Percentiles rank a stretch among this genome's conserved stretches.
Conservation (phyloP, 306 rosid genomes). For the Corylus heterophylla region DNA sequence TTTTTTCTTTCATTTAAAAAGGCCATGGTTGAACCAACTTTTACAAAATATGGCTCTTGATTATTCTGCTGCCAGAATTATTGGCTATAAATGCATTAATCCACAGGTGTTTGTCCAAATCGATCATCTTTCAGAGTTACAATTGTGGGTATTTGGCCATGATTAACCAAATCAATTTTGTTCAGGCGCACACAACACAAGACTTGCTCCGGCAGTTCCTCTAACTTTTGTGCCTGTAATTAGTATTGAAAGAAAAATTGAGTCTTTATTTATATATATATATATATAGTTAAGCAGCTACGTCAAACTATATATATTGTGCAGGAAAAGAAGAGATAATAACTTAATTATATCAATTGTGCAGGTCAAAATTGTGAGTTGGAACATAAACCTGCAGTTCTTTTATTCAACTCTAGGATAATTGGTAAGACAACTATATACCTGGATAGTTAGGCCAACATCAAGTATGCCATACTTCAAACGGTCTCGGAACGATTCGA, state of each 20-base stretch:
- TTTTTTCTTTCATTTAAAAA: constrained; percentile 1
- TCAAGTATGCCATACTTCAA: constrained; percentile 64
- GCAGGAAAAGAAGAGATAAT: too few species aligned
- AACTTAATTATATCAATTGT: neutral
- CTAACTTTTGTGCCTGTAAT: constrained; percentile 81
- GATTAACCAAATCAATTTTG: constrained; percentile 74
- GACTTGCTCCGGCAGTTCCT: constrained; percentile 88
- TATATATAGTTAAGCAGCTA: neutral
- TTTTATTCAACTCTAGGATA: neutral
- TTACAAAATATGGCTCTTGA: constrained; percentile 1
- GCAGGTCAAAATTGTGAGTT: neutral
- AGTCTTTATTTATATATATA: neutral
- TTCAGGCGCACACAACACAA: constrained; percentile 80
- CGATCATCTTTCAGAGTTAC: constrained; percentile 43
- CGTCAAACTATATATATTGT: neutral
- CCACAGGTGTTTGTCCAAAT: neutral
- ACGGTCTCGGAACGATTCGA: constrained; percentile 77
- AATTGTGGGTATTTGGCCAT: constrained; percentile 82
- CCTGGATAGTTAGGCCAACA: constrained; percentile 94
- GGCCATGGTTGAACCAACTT: neutral
- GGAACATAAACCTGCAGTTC: neutral
- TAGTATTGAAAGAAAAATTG: neutral
- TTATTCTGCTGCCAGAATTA: neutral
- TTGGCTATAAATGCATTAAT: neutral
- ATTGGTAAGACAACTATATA: constrained; percentile 21